These are phyloP conservation scores for Orobanche coerulescens DNA, from an alignment of 257 asterid genomes.

Conservation along the genomic window DNA sequence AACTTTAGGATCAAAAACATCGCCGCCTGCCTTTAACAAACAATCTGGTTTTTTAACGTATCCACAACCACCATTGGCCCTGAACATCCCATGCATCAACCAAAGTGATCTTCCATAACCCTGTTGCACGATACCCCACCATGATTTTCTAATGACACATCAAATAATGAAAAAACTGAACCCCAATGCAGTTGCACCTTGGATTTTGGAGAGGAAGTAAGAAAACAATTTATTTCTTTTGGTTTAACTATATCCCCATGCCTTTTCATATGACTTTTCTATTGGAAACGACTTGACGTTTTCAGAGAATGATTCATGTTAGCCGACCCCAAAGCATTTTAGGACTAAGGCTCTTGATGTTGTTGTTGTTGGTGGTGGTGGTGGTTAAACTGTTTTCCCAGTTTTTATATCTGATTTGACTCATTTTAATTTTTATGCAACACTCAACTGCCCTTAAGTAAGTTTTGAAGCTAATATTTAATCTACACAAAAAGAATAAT, in stretches of 20 bases:
- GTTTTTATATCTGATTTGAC: background rate
- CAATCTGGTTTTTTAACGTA: slow-evolving; percentile 37
- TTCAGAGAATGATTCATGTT: too few species aligned
- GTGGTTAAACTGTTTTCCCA: too few species aligned
- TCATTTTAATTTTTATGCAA: background rate
- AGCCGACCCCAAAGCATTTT: too few species aligned
- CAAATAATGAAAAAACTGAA: background rate
- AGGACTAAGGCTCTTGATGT: too few species aligned
- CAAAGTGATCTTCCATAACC: slow-evolving; percentile 43
- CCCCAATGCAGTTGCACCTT: background rate
- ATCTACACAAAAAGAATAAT: background rate
- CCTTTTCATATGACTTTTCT: too few species aligned
- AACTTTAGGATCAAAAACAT: slow-evolving; percentile 29
- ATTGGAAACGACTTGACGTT: too few species aligned
- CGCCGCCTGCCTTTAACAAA: slow-evolving; percentile 23
- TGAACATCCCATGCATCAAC: slow-evolving; percentile 46
- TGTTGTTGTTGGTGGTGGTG: too few species aligned
- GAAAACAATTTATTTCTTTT: too few species aligned
- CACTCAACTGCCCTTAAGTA: background rate
- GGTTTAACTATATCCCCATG: too few species aligned
- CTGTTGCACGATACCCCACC: slow-evolving; percentile 11
- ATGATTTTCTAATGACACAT: background rate
- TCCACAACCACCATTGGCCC: slow-evolving; percentile 45
- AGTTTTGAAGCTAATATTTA: background rate
- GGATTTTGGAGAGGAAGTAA: background rate